A percentile compares a stretch with the other conserved stretches of the same genome.
phyloP scores from a whole-genome alignment of 73 alveolate genomes.

The Uronychia setigera region DNA sequence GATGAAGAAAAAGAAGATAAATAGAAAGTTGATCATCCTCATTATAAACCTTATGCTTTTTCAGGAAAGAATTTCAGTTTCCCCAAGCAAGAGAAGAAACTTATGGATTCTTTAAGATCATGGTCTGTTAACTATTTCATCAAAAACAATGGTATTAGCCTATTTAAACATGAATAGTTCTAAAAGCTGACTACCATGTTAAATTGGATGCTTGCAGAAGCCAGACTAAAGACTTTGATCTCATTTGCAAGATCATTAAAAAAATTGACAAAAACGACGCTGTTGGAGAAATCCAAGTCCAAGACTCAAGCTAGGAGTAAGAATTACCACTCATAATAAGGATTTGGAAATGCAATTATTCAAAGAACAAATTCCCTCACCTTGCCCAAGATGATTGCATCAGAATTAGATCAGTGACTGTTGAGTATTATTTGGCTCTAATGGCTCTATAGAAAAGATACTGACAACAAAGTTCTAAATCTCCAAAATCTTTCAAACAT shows the following conservation, averaged over 20 bases:
- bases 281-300: slow-evolving; percentile 32
- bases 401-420: slow-evolving; percentile 57
- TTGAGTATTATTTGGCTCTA: slow-evolving; percentile 36
- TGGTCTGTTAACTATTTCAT: slow-evolving; percentile 23
- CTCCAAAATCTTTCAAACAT: slow-evolving; percentile 62
- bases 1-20: background rate
- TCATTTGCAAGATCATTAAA: slow-evolving; percentile 52
- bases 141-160: slow-evolving; percentile 16
- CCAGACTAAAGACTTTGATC: slow-evolving; percentile 55
- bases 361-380: slow-evolving; percentile 67
- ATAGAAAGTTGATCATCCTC: background rate
- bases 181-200: background rate
- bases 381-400: slow-evolving; percentile 39
- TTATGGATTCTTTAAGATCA: slow-evolving; percentile 8
- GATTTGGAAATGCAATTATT: slow-evolving; percentile 33
- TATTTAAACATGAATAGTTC: slow-evolving; percentile 26
- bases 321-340: slow-evolving; percentile 7
- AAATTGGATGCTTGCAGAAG: slow-evolving; percentile 12
- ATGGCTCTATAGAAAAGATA: slow-evolving; percentile 22
- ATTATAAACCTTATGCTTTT: slow-evolving; percentile 11
- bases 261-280: slow-evolving; percentile 43
- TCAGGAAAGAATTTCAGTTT: slow-evolving; percentile 41
- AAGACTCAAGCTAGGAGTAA: slow-evolving; percentile 32
- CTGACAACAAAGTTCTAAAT: slow-evolving; percentile 38
- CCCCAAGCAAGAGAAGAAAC: slow-evolving; percentile 22